These are phyloP conservation scores for Plenodomus lindquistii DNA, from an alignment of 2,329 filamentous ascomycete genomes.

Conservation along the genomic window DNA sequence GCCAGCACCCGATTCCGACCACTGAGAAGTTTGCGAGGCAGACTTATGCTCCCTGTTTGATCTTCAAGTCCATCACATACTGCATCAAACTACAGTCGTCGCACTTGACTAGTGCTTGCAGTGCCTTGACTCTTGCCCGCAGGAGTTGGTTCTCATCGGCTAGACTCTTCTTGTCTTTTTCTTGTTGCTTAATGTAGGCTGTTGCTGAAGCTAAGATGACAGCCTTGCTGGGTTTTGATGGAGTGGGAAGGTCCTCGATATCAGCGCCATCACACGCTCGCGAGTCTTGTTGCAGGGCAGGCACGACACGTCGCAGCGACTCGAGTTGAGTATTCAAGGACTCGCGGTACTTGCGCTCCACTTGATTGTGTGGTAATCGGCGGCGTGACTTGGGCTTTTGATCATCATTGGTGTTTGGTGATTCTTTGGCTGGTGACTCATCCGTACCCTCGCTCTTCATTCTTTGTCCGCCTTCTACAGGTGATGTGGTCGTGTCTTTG, in stretches of 20 bases:
- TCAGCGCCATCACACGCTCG: conserved; percentile 45
- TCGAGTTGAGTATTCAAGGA: conserved; percentile 53
- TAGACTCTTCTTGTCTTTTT: conserved; percentile 47
- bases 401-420: conserved; percentile 22
- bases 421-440: conserved; percentile 31
- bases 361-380: conserved; percentile 50
- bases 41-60: conserved; percentile 27
- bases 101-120: conserved; percentile 52
- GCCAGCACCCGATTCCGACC: conserved; percentile 13
- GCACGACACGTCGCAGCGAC: conserved; percentile 45
- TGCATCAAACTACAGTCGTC: conserved; percentile 52
- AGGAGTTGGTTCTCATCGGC: conserved; percentile 46
- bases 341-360: conserved; percentile 53
- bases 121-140: conserved; percentile 45
- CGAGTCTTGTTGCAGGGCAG: conserved; percentile 44
- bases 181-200: conserved; percentile 52
- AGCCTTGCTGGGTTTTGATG: conserved; percentile 50
- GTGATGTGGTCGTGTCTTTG: conserved; percentile 19
- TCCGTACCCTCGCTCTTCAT: conserved; percentile 40
- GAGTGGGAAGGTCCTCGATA: conserved; percentile 49
- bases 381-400: conserved; percentile 41
- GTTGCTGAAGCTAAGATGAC: conserved; percentile 52
- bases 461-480: conserved; percentile 20
- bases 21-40: not conserved
- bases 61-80: conserved; percentile 48